Percentiles rank a stretch among this genome's conserved stretches.
These are phyloP conservation scores for Talinum fruticosum DNA, from an alignment of 148 eudicot genomes.

Conservation along the genomic window DNA sequence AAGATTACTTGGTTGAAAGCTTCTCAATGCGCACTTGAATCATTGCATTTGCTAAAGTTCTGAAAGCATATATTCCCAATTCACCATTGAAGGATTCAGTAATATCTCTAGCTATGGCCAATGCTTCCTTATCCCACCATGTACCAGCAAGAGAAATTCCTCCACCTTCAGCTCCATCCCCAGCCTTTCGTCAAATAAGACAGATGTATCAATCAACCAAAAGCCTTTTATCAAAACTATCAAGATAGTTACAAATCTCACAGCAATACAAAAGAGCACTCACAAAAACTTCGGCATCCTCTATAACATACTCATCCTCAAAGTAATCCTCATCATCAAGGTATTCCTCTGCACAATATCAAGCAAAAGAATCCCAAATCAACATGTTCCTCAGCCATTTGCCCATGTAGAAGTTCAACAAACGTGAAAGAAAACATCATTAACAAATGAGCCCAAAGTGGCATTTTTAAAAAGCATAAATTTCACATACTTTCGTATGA, in stretches of 20 bases:
- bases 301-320: slow-evolving; percentile 52
- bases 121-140: slow-evolving; percentile 75
- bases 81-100: slow-evolving; percentile 63
- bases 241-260: slow-evolving; percentile 12
- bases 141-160: slow-evolving; percentile 81
- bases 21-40: slow-evolving; percentile 87
- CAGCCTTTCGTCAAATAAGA: slow-evolving; percentile 41
- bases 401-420: not conserved
- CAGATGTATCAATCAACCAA: slow-evolving; percentile 9
- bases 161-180: slow-evolving; percentile 97
- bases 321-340: slow-evolving; percentile 50
- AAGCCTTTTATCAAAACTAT: not conserved
- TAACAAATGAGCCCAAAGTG: not conserved
- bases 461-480: too few relatives aligned
- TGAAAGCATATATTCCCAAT: slow-evolving; percentile 73
- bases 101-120: slow-evolving; percentile 66
- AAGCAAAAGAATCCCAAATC: slow-evolving; percentile 15
- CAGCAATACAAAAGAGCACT: slow-evolving; percentile 23
- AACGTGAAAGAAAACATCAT: not conserved
- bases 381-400: not conserved
- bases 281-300: slow-evolving; percentile 60
- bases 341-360: slow-evolving; percentile 40
- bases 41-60: slow-evolving; percentile 54
- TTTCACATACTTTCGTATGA: too few relatives aligned
- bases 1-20: slow-evolving; percentile 74